Evolutionary conservation across 2,329 filamentous ascomycete genomes (phyloP).

Genomic region (Paramyrothecium sp.): DNA sequence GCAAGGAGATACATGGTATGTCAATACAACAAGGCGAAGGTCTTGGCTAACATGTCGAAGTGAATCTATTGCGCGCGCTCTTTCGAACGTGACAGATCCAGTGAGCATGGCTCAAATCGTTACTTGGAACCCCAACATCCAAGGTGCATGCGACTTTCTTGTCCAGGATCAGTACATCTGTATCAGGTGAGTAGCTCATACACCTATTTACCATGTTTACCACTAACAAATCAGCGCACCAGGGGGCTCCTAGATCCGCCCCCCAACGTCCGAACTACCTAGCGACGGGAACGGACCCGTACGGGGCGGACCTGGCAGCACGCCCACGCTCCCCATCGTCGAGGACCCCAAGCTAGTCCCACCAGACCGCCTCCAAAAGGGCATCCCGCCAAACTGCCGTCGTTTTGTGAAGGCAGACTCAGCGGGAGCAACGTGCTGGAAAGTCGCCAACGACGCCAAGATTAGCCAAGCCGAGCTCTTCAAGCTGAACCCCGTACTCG

Average conservation of each 20-base stretch:
- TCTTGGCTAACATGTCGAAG: neutral
- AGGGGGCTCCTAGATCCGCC: neutral
- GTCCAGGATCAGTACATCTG: slow-evolving; percentile 6
- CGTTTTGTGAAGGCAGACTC: slow-evolving; percentile 4
- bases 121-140: slow-evolving; percentile 5
- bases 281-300: slow-evolving; percentile 6
- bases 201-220: neutral
- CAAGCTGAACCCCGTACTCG: slow-evolving; percentile 15
- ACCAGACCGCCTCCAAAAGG: slow-evolving; percentile 4
- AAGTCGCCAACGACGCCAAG: slow-evolving; percentile 4
- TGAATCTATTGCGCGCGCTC: neutral
- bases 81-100: neutral
- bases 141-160: slow-evolving; percentile 7
- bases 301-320: slow-evolving; percentile 9
- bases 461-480: slow-evolving; percentile 8
- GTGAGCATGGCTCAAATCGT: neutral
- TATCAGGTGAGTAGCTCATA: neutral
- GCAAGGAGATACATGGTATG: neutral
- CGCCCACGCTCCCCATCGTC: slow-evolving; percentile 5
- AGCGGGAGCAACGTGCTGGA: slow-evolving; percentile 1
- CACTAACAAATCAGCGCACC: neutral
- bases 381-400: slow-evolving; percentile 5
- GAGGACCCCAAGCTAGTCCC: neutral
- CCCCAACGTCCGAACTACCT: slow-evolving; percentile 4
- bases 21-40: neutral